These are phyloP conservation scores for Conticribra weissflogii DNA, from an alignment of 108 stramenopile genomes.

Conservation along the genomic window DNA sequence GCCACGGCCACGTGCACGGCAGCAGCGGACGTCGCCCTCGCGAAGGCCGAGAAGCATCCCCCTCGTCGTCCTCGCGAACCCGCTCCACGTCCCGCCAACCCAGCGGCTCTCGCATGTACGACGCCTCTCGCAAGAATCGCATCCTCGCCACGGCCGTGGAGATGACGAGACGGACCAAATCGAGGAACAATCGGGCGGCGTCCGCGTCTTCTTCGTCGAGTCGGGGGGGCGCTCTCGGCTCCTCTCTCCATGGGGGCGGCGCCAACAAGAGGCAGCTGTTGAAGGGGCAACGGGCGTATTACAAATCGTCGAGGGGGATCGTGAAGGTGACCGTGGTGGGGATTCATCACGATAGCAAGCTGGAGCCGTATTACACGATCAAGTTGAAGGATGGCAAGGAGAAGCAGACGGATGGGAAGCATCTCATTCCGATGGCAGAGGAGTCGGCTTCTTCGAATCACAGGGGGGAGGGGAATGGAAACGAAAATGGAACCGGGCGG, in stretches of 20 bases:
- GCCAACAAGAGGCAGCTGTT: neutral
- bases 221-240: too few relatives aligned
- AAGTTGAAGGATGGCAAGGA: slow-evolving; percentile 50
- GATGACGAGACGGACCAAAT: slow-evolving; percentile 21
- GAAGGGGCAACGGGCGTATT: slow-evolving; percentile 42
- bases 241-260: too few relatives aligned
- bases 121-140: neutral
- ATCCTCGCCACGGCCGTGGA: slow-evolving; percentile 31
- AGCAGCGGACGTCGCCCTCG: too few relatives aligned
- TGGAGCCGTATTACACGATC: slow-evolving; percentile 61
- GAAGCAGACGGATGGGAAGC: slow-evolving; percentile 56
- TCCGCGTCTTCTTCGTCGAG: neutral
- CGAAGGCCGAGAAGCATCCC: too few relatives aligned
- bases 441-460: slow-evolving; percentile 1
- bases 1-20: neutral
- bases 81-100: too few relatives aligned
- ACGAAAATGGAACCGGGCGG: too few relatives aligned
- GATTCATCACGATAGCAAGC: slow-evolving; percentile 52
- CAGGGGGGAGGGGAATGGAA: slow-evolving; percentile 1
- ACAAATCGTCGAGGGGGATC: slow-evolving; percentile 35
- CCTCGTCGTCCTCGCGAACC: slow-evolving; percentile 7
- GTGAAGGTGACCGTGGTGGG: slow-evolving; percentile 45
- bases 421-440: slow-evolving; percentile 27
- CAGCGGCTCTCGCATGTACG: too few relatives aligned
- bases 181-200: neutral